Percentiles rank a stretch among this genome's conserved stretches.
Conservation (phyloP, 345 rosid species). For the Anastatica hierochuntica region DNA sequence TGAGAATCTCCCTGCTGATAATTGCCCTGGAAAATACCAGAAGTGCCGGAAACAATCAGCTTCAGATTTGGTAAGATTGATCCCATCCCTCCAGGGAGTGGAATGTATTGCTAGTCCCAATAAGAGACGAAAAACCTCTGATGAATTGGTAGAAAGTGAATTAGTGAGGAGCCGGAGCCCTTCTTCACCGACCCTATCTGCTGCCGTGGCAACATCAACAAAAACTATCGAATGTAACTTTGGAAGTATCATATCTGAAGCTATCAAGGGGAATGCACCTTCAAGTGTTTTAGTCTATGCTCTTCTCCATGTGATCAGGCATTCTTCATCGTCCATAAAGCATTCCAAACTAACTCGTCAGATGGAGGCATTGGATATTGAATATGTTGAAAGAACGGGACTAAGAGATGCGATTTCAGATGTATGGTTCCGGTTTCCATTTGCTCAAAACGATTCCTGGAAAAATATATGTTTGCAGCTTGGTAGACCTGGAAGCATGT, state of each 20-base stretch:
- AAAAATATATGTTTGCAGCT: conserved; percentile 90
- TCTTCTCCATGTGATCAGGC: conserved; percentile 88
- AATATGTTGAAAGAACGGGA: conserved; percentile 86
- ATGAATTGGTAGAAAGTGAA: no score
- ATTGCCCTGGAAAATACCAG: conserved; percentile 34
- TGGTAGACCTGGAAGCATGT: conserved; percentile 96
- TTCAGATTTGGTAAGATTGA: conserved; percentile 58
- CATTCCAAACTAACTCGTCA: conserved; percentile 93
- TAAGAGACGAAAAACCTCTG: conserved; percentile 49
- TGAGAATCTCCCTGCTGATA: conserved; percentile 18
- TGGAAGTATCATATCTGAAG: conserved; percentile 79
- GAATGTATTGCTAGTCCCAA: conserved; percentile 28
- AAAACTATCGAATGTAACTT: conserved; percentile 56
- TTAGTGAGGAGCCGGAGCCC: no score
- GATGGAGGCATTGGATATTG: conserved; percentile 84
- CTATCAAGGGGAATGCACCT: conserved; percentile 85
- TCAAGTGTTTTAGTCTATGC: conserved; percentile 77
- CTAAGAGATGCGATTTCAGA: conserved; percentile 63
- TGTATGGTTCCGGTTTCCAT: conserved; percentile 95
- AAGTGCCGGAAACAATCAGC: conserved; percentile 54
- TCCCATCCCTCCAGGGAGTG: conserved; percentile 68
- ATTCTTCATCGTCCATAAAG: conserved; percentile 83
- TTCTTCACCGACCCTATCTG: no score
- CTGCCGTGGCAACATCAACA: conserved; percentile 32
- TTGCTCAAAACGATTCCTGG: conserved; percentile 77